phyloP scores from a whole-genome alignment of 192 early-diverging fungal genomes.

The Endogone sp. region DNA sequence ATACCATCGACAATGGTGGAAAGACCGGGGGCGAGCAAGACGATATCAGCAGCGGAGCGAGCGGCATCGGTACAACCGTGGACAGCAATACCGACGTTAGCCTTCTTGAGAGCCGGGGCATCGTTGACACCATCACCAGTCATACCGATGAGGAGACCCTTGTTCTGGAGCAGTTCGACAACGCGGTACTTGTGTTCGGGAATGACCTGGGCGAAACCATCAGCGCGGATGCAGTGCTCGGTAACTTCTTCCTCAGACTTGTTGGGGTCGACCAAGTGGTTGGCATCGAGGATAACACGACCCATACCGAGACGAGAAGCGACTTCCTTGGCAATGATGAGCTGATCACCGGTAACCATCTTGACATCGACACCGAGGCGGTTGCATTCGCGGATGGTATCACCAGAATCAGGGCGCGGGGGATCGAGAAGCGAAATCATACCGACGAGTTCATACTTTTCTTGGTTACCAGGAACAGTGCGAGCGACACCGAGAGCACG shows the following conservation, averaged over 20 bases:
- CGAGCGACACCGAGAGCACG: conserved; percentile 83
- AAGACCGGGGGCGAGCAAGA: conserved; percentile 78
- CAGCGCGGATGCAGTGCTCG: conserved; percentile 74
- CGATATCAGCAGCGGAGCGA: conserved; percentile 89
- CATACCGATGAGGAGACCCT: conserved; percentile 78
- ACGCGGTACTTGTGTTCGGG: conserved; percentile 95
- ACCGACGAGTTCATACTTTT: conserved; percentile 72
- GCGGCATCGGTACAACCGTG: conserved; percentile 91
- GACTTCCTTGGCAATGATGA: conserved; percentile 85
- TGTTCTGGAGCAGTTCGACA: conserved; percentile 84
- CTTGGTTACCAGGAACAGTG: conserved; percentile 65
- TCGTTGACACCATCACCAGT: conserved; percentile 97
- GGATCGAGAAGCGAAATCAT: conserved; percentile 85
- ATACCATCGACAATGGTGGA: conserved; percentile 86
- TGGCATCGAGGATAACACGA: conserved; percentile 81
- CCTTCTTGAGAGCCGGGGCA: conserved; percentile 93
- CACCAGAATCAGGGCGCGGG: conserved; percentile 76
- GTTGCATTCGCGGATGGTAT: conserved; percentile 77
- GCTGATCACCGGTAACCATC: conserved; percentile 91
- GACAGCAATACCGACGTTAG: conserved; percentile 93
- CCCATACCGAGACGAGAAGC: conserved; percentile 84
- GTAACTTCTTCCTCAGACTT: conserved; percentile 73
- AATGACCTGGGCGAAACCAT: conserved; percentile 94
- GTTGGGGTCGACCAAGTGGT: conserved; percentile 69
- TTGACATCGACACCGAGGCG: conserved; percentile 80